Conservation (phyloP, 352 stramenopile genomes). For the Globisporangium alternatum region DNA sequence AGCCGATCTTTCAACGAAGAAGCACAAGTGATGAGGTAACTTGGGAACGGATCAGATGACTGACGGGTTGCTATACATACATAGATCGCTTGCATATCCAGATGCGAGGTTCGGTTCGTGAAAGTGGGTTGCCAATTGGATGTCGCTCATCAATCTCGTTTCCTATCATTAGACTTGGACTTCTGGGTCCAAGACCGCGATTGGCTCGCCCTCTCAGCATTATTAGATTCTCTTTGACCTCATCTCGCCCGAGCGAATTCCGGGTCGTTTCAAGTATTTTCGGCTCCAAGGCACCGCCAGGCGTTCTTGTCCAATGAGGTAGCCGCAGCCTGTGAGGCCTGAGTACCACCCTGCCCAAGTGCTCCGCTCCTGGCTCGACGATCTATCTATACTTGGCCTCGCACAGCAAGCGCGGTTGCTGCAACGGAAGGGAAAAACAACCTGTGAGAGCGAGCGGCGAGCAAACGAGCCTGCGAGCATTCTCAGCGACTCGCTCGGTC, state of each 20-base stretch:
- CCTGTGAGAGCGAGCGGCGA: background rate
- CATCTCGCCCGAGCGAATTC: background rate
- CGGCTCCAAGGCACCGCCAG: background rate
- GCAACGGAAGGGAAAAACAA: conserved; percentile 4
- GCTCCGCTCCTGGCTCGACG: background rate
- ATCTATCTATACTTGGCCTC: conserved; percentile 9
- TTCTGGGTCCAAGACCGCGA: background rate
- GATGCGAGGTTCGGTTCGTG: background rate
- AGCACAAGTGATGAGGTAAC: background rate
- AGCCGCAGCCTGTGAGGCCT: background rate
- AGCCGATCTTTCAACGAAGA: background rate
- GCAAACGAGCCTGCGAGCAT: background rate
- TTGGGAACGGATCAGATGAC: background rate
- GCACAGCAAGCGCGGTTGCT: background rate
- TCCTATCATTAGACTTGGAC: background rate
- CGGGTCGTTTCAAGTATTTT: conserved; percentile 1
- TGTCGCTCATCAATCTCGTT: background rate
- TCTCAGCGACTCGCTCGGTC: background rate
- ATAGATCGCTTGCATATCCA: background rate
- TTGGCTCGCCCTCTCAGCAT: background rate
- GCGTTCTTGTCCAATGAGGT: background rate
- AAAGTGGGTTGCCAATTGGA: background rate
- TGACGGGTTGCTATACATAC: background rate
- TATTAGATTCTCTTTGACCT: background rate
- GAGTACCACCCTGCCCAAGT: background rate